Evolutionary conservation across 1,139 yeast genomes (phyloP).

Genomic region (Lodderomyces theae): DNA sequence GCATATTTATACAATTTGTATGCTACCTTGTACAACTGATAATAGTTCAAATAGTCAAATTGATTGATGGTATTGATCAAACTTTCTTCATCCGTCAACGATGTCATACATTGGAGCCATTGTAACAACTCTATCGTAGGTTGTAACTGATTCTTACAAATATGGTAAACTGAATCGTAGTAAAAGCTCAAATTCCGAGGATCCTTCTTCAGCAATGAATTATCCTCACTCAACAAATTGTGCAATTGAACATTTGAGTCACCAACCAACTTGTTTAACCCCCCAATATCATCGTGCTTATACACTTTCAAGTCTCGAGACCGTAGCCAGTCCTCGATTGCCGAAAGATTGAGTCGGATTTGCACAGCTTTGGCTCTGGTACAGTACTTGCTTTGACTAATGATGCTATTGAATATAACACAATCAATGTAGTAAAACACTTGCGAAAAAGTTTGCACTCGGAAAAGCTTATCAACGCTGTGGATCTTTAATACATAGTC

Average conservation of each 20-base stretch:
- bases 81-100: constrained; percentile 52
- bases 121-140: constrained; percentile 81
- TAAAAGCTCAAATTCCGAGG: constrained; percentile 44
- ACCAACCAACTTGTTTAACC: constrained; percentile 20
- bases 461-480: constrained; percentile 70
- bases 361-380: constrained; percentile 87
- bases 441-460: constrained; percentile 73
- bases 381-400: constrained; percentile 63
- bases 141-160: constrained; percentile 64
- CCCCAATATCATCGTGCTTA: constrained; percentile 38
- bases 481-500: constrained; percentile 82
- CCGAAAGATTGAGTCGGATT: constrained; percentile 78
- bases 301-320: constrained; percentile 64
- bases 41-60: constrained; percentile 61
- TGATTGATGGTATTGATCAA: constrained; percentile 56
- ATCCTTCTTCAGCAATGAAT: constrained; percentile 16
- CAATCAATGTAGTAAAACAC: constrained; percentile 78
- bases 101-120: constrained; percentile 85
- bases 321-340: constrained; percentile 91
- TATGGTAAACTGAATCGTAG: constrained; percentile 53
- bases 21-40: constrained; percentile 67
- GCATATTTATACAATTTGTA: constrained; percentile 78
- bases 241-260: constrained; percentile 18
- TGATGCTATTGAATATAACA: constrained; percentile 68
- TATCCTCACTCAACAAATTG: constrained; percentile 24